Evolutionary conservation across 805 yeast genomes (phyloP).

Genomic region (Scheffersomyces coipomensis): DNA sequence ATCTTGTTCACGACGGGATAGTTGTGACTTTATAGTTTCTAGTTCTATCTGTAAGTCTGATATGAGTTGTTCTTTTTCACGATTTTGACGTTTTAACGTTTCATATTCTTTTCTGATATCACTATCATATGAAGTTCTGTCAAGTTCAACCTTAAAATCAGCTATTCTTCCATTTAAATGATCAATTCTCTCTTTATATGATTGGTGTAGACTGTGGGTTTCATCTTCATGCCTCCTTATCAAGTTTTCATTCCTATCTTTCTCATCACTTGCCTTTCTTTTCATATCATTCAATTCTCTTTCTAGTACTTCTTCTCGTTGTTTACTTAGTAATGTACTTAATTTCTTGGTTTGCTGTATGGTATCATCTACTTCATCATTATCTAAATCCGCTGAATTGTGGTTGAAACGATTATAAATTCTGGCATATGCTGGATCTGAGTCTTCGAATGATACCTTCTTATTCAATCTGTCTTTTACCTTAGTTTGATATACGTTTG

Average conservation of each 20-base stretch:
- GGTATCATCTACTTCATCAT: conserved; percentile 13
- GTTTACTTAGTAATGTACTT: not conserved
- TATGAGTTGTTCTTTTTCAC: not conserved
- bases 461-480: too few relatives aligned
- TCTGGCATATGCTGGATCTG: too few relatives aligned
- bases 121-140: not conserved
- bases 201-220: conserved; percentile 1
- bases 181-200: conserved; percentile 2
- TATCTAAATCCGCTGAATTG: conserved; percentile 11
- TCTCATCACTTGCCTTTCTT: not conserved
- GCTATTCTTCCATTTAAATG: conserved; percentile 3
- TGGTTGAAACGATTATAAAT: too few relatives aligned
- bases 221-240: not conserved
- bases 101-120: not conserved
- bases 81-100: not conserved
- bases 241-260: not conserved
- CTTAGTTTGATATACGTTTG: too few relatives aligned
- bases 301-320: not conserved
- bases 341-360: conserved; percentile 4
- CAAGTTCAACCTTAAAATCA: not conserved
- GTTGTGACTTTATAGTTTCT: not conserved
- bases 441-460: too few relatives aligned
- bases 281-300: not conserved
- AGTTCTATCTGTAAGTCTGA: not conserved
- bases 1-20: not conserved